Base-by-base conservation (phyloP, 2,329 filamentous ascomycete species). In the Colletotrichum echinochloae region DNA sequence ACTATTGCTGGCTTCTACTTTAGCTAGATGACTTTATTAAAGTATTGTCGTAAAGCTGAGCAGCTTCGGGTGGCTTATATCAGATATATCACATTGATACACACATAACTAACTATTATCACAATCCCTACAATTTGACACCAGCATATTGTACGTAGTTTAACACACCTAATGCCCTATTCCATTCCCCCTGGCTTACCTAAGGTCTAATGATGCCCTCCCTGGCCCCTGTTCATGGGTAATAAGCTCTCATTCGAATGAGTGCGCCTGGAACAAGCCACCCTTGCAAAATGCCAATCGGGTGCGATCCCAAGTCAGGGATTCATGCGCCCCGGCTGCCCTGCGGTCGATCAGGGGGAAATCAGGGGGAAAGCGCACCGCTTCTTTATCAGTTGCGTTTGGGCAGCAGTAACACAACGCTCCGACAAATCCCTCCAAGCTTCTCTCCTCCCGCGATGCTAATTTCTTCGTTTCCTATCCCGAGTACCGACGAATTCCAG, bases 191-290 rank as follows among this genome's bases (percentile, higher is more conserved):
- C 23, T 49, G 5, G 23, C 46, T 4, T 28, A 16, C 46, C 46
- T 16, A 30, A 30, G 51, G 51, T 54, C 23, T 9, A 49, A 28
- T 26, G 7, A 20, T 49, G 46, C 46, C 46, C 46, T 49, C 8
- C n/a, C 46, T 5, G 7, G 20, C 9, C 46, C 46, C 46, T 49
- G 46, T 26, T 16, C 46, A 49, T 12, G 46, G 46, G 51, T 35
- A 33, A 59, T 65, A 49, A 49, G 57, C 48, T 56, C 49, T 62
- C 49, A 62, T 66, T 62, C 62, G 64, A 62, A 30, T 1, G 28
- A 30, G 57, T 66, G 65, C 57, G 65, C 39, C 65, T 49, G 57
- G 49, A 57, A 48, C 30, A 33, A 62, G 65, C 65, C 65, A 57
- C 49, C 57, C 65, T 39, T 66, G 56, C 57, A 66, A 11, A 61